phyloP scores from a whole-genome alignment of 495 filamentous ascomycete species.

The Podospora anserina region DNA sequence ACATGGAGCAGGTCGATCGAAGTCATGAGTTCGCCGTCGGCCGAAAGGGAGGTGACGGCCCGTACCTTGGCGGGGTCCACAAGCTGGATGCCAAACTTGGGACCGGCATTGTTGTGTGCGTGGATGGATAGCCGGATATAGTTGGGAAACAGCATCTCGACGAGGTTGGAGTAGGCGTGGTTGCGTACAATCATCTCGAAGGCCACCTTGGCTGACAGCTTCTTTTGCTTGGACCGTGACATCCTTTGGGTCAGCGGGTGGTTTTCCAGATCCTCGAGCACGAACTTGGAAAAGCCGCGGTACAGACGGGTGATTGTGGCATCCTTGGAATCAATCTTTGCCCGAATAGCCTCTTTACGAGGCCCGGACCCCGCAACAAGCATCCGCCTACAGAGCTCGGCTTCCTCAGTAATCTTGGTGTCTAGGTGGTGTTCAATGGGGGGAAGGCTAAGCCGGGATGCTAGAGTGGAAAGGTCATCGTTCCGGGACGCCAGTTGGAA shows the following conservation, averaged over 20 bases:
- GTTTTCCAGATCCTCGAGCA: slow-evolving; percentile 44
- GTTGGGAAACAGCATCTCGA: slow-evolving; percentile 11
- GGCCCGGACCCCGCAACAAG: slow-evolving; percentile 36
- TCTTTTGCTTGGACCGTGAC: slow-evolving; percentile 23
- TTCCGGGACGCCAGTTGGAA: slow-evolving; percentile 14
- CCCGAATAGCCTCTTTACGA: slow-evolving; percentile 27
- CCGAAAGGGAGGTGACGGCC: slow-evolving; percentile 15
- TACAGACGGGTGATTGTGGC: slow-evolving; percentile 38
- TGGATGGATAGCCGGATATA: slow-evolving; percentile 20
- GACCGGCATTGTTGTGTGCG: slow-evolving; percentile 24
- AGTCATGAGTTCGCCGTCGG: slow-evolving; percentile 19
- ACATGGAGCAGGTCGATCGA: slow-evolving; percentile 23
- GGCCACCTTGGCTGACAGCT: slow-evolving; percentile 18
- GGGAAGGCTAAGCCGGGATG: slow-evolving; percentile 19
- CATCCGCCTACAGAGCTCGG: slow-evolving; percentile 38
- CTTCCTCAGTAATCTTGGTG: slow-evolving; percentile 33
- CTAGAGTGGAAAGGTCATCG: neutral
- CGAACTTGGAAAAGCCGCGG: slow-evolving; percentile 46
- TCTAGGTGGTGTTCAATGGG: slow-evolving; percentile 28
- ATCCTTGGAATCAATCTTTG: slow-evolving; percentile 37
- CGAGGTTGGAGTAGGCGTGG: slow-evolving; percentile 22
- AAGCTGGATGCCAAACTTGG: slow-evolving; percentile 25
- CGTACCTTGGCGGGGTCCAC: slow-evolving; percentile 17
- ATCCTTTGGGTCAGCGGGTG: slow-evolving; percentile 26
- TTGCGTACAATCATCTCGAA: slow-evolving; percentile 28